A percentile compares a stretch with the other conserved stretches of the same genome.
These are phyloP conservation scores for Solanum clarkiae DNA, from an alignment of 257 asterid species.

Conservation along the genomic window DNA sequence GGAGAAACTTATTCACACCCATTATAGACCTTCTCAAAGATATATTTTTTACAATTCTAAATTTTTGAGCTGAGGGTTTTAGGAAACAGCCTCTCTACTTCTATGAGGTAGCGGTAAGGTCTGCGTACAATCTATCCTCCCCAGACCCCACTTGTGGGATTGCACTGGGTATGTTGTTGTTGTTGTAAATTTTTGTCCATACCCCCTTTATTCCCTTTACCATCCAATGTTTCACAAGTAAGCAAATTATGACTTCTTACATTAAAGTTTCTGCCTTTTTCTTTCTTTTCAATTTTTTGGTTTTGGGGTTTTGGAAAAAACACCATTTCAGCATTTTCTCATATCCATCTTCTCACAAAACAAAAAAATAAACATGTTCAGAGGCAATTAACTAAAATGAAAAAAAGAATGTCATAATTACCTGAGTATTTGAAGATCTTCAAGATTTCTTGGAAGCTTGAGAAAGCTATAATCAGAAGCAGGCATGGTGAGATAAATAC, in stretches of 20 bases:
- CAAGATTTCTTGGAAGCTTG: conserved; percentile 75
- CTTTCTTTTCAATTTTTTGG: neutral
- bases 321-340: neutral
- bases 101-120: no score
- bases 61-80: no score
- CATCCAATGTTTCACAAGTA: neutral
- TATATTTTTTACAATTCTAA: neutral
- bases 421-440: conserved; percentile 89
- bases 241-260: neutral
- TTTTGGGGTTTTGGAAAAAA: neutral
- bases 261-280: neutral
- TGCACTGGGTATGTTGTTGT: no score
- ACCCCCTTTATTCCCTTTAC: neutral
- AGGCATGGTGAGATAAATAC: conserved; percentile 79
- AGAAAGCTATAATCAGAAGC: conserved; percentile 88
- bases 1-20: neutral
- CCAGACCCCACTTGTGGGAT: no score
- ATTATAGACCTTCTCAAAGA: neutral
- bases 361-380: neutral
- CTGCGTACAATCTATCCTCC: no score
- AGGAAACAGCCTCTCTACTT: no score
- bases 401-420: neutral
- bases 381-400: neutral
- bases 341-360: neutral
- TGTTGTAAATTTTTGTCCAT: neutral